Evolutionary conservation across 2,329 filamentous ascomycete genomes (phyloP).

Genomic region (Ophiosphaerella korrae): DNA sequence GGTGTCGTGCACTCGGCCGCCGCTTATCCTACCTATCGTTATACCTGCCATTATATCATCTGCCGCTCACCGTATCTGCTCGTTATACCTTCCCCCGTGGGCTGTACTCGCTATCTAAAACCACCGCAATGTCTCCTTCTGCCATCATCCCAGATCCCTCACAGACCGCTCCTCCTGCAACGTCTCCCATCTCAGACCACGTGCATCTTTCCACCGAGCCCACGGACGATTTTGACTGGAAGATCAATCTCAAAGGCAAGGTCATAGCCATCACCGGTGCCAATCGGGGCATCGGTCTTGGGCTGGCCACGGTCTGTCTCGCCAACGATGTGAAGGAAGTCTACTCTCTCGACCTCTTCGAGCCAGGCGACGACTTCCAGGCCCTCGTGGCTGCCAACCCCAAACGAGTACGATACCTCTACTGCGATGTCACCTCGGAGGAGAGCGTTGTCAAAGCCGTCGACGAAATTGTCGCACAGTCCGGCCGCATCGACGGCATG

Average conservation of each 20-base stretch:
- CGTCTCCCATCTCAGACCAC: constrained; percentile 28
- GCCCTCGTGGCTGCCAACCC: constrained; percentile 49
- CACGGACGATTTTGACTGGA: constrained; percentile 52
- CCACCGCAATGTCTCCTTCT: constrained; percentile 37
- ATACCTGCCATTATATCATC: too few relatives aligned
- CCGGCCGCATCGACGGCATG: constrained; percentile 57
- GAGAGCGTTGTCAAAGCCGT: constrained; percentile 52
- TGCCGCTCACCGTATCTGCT: constrained; percentile 1
- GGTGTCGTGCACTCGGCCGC: neutral
- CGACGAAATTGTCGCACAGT: constrained; percentile 54
- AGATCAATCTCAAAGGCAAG: constrained; percentile 52
- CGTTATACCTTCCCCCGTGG: constrained; percentile 21
- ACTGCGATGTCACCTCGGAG: constrained; percentile 58
- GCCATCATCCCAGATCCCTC: constrained; percentile 25
- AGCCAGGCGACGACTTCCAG: constrained; percentile 54
- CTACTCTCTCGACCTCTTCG: constrained; percentile 57
- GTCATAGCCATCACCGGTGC: constrained; percentile 42
- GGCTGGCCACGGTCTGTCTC: constrained; percentile 55
- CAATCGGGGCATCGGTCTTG: constrained; percentile 50
- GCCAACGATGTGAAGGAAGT: constrained; percentile 53
- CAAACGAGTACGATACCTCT: constrained; percentile 51
- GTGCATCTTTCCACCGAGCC: constrained; percentile 51
- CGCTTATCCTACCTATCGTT: too few relatives aligned
- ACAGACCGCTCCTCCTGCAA: constrained; percentile 17
- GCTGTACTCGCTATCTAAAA: constrained; percentile 6